Base-by-base conservation (phyloP, 2,329 filamentous ascomycete genomes). In the Aaosphaeria arxii region DNA sequence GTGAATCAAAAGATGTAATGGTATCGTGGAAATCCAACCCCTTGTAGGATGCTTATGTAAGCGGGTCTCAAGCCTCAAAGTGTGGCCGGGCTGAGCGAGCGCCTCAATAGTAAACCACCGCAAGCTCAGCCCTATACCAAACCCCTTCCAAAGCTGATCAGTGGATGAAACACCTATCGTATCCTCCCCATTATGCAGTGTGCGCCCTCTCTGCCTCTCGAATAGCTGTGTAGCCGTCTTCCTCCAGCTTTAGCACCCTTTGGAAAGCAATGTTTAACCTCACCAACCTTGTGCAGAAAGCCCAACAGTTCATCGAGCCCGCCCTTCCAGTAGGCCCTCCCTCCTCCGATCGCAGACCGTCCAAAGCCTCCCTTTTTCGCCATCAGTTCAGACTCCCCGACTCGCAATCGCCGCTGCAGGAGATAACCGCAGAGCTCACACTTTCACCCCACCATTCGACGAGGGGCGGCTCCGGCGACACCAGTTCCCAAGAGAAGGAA, bases 371-470 rank as follows among this genome's bases (percentile, higher is more conserved):
- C 44, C 83, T 97, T 50, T 99, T 97, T 76, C 91, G 94, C 75
- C 87, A 88, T 71, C 94, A 99, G 74, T 99, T 99, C 77, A 89
- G 94, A 57, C 86, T 99, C 32, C 94, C 94, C 41, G 85, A 90
- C 65, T 87, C 89, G 36, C 92, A 99, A 74, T 91, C 88, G 54
- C 94, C 94, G 47, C 81, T 97, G 49, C 91, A 95, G 74, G 94
- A 99, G 77, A 96, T 99, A 74, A 91, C 88, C 52, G 91, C 94
- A 65, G 94, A 99, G 77, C 83, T 99, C 51, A 95, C 91, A 48
- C 88, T 99, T 50, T 47, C 85, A 83, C 53, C 83, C 83, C 55
- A 88, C 86, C 71, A 81, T 77, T 58, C 70, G 62, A 54, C 51
- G 82, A 86, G 66, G 61, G 56, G 58, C 48, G 43, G 56, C 33